Evolutionary conservation across 345 rosid species (phyloP).

Genomic region (Acer campestre): DNA sequence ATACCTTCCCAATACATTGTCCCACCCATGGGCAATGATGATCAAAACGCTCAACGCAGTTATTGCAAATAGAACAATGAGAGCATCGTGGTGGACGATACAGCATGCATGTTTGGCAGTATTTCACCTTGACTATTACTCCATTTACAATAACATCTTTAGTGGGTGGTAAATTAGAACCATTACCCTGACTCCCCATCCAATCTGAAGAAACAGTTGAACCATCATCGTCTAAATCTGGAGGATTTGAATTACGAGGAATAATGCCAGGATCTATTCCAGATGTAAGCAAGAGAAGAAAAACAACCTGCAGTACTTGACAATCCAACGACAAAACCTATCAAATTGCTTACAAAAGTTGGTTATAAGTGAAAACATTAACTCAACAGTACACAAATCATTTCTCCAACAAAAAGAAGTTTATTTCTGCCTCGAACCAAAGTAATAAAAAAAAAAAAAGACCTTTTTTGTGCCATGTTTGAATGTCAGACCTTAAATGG

Average conservation of each 20-base stretch:
- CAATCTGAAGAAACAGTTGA: conserved; percentile 51
- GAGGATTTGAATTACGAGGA: conserved; percentile 82
- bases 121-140: conserved; percentile 65
- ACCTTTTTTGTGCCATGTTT: background rate
- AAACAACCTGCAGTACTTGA: conserved; percentile 54
- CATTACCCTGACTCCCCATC: conserved; percentile 44
- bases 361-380: background rate
- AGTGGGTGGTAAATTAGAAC: conserved; percentile 55
- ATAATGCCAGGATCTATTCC: conserved; percentile 95
- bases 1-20: conserved; percentile 93
- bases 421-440: background rate
- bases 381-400: background rate
- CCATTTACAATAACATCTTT: conserved; percentile 79
- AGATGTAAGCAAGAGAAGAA: conserved; percentile 82
- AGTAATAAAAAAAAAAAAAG: too few species aligned
- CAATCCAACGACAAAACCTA: conserved; percentile 13
- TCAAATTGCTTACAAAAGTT: background rate
- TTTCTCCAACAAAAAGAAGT: background rate
- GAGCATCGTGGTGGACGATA: conserved; percentile 96
- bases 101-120: conserved; percentile 90
- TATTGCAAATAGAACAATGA: conserved; percentile 92
- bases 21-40: conserved; percentile 99
- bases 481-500: background rate
- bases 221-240: conserved; percentile 68
- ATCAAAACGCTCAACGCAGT: conserved; percentile 93